These are phyloP conservation scores for Ustilago vetiveriae DNA, from an alignment of 1,284 basidiomycete species.

Conservation along the genomic window DNA sequence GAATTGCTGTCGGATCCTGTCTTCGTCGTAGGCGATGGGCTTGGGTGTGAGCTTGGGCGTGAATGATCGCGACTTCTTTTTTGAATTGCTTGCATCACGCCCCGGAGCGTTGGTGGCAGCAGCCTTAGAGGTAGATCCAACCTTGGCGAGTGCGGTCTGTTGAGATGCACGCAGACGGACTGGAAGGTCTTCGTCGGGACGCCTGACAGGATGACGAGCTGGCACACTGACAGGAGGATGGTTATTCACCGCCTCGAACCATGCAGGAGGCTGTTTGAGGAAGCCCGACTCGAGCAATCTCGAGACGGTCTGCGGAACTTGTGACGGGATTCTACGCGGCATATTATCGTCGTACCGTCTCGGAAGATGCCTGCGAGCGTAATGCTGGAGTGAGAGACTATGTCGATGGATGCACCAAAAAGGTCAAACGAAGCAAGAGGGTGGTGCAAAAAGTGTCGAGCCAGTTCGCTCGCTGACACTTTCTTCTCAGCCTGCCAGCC, in stretches of 20 bases:
- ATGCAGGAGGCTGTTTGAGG: constrained; percentile 78
- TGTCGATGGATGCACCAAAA: not conserved
- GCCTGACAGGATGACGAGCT: constrained; percentile 75
- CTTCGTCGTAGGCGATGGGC: constrained; percentile 83
- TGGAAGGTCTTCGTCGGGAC: constrained; percentile 69
- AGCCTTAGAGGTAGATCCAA: constrained; percentile 26
- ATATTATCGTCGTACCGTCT: no score
- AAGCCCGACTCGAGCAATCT: constrained; percentile 80
- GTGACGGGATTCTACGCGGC: constrained; percentile 83
- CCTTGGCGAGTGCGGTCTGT: constrained; percentile 7
- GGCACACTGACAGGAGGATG: constrained; percentile 88
- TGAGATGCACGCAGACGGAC: constrained; percentile 22
- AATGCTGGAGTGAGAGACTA: not conserved
- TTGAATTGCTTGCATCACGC: constrained; percentile 48
- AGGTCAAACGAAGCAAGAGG: not conserved
- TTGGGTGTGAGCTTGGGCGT: constrained; percentile 72
- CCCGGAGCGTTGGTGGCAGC: constrained; percentile 21
- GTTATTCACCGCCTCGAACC: constrained; percentile 85
- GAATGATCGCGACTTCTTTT: constrained; percentile 67
- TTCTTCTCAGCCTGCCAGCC: constrained; percentile 11
- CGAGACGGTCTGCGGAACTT: constrained; percentile 87
- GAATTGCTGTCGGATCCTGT: constrained; percentile 87
- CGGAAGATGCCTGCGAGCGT: no score
- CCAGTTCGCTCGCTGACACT: constrained; percentile 14
- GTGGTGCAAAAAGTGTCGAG: constrained; percentile 15